Base-by-base conservation (phyloP, 345 rosid genomes). In the Excoecaria cochinchinensis region DNA sequence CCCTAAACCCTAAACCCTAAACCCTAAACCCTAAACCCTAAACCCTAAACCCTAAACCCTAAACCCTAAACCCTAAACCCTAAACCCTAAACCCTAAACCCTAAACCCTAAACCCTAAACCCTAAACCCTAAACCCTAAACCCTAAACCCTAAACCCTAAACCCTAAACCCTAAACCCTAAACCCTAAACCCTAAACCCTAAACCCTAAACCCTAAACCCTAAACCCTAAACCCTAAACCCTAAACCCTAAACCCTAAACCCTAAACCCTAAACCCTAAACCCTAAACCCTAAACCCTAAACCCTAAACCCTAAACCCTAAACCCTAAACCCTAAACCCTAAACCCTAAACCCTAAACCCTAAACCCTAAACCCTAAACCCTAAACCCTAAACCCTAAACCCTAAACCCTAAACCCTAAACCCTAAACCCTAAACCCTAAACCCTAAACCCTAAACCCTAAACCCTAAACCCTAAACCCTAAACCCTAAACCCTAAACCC, bases 131-230 rank as follows among this genome's bases (percentile, higher is more conserved):
- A 71, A 71, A 16, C 74, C 74, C 25, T 11, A 71, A 71, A 38
- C 74, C 74, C 46, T 8, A 40, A 40, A 40, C 44, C 44, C 44
- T 40, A 40, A 40, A 40, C 44, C 44, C 44, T 40, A 40, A 40
- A 40, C 44, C 44, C 44, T 40, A 40, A 40, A 40, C 44, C 44
- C 44, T 40, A 40, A 70, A 71, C 39, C 74, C 62, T 12, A 47
- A 71, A 38, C 74, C 74, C 25, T 11, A 71, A 71, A 16, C 74
- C 74, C 46, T 6, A 71, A 55, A n/a, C 74, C 74, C 74, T 57
- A 71, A 71, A 36, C 74, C 74, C 74, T 53, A 71, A 70, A 36
- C 74, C 74, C 64, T 53, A 71, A 53, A 56, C 74, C 74, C 74
- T 57, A 71, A 71, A 36, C 63, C 74, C 74, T 21, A 31, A 70